Conservation (phyloP, 1,284 basidiomycete genomes). For the Fistulina hepatica region DNA sequence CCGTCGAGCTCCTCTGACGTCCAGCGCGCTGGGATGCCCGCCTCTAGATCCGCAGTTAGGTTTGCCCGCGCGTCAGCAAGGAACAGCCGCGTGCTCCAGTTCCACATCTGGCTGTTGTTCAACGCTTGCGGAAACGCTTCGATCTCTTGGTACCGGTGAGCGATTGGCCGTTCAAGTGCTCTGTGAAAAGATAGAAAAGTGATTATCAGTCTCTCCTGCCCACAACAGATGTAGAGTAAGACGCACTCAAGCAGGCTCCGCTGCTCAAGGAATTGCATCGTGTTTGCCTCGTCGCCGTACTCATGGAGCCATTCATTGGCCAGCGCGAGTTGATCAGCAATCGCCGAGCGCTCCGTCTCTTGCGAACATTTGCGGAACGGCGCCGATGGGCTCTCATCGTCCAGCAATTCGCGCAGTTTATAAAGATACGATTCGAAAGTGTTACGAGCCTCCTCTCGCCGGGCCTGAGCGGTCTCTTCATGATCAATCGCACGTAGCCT, state of each 20-base stretch:
- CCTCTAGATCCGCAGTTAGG: slow-evolving; percentile 46
- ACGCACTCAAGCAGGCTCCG: slow-evolving; percentile 74
- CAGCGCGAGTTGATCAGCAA: slow-evolving; percentile 57
- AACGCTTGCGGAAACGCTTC: slow-evolving; percentile 63
- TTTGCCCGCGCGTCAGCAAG: slow-evolving; percentile 68
- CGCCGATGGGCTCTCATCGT: slow-evolving; percentile 48
- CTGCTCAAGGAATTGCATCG: slow-evolving; percentile 61
- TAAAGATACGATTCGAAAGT: slow-evolving; percentile 89
- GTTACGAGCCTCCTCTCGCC: slow-evolving; percentile 87
- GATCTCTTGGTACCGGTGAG: slow-evolving; percentile 80
- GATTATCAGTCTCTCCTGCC: no score
- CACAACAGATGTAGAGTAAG: neutral
- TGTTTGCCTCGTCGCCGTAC: slow-evolving; percentile 76
- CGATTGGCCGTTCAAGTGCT: slow-evolving; percentile 70
- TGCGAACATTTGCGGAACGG: slow-evolving; percentile 78
- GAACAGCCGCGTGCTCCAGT: slow-evolving; percentile 73
- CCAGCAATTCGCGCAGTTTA: slow-evolving; percentile 75
- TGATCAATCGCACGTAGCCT: slow-evolving; percentile 74
- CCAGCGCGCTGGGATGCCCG: slow-evolving; percentile 61
- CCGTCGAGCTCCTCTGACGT: slow-evolving; percentile 71
- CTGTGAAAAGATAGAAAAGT: slow-evolving; percentile 30
- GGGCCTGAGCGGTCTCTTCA: slow-evolving; percentile 67
- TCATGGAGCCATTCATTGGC: slow-evolving; percentile 80
- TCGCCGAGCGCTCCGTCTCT: slow-evolving; percentile 53
- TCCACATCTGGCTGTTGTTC: slow-evolving; percentile 74